Evolutionary conservation across 2,329 filamentous ascomycete species (phyloP), one percentile per base, ranked within the genome.

Genomic region (Verticillium zaregamsianum): DNA sequence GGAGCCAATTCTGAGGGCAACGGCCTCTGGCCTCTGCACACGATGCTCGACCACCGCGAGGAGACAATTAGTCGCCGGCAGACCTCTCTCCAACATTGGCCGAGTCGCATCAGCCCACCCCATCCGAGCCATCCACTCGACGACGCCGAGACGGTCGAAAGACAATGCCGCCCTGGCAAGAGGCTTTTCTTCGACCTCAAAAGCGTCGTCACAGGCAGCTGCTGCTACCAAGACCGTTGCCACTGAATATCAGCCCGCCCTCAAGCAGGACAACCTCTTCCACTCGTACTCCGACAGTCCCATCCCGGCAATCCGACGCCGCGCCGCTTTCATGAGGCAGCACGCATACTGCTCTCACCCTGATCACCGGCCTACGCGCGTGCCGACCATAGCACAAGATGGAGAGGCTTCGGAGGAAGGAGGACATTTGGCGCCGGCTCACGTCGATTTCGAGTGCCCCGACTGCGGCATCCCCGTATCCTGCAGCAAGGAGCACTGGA

Each of bases 401-500:
- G 25, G 25, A 55, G 54, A 55, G 15, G 54, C 15, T 7, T 5
- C 28, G 31, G 12, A 20, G n/a, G 58, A 59, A 20, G 39, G 58
- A 11, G 86, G 84, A 56, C 73, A 76, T 45, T 76, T 87, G 64
- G 83, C 92, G 11, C 90, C 94, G 0, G 88, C 89, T 17, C 92
- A 97, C 75, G 92, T 97, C 59, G 83, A 90, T 68, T 97, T 96
- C 71, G 95, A 98, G 75, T 99, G 95, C 70, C 93, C 95, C 0
- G 94, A 99, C 74, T 99, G 95, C 69, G 95, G 95, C 15, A 86
- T 98, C 52, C 93, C 96, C 0, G 88, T 97, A 7, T 96, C 95
- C 73, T 99, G 95, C 79, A 94, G 88, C 68, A 91, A 97, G 76
- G 90, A 92, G 68, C 95, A 99, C 74, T 98, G 94, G 91, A 92